These are phyloP conservation scores for Trematosphaeria pertusa DNA, from an alignment of 2,329 filamentous ascomycete genomes.

Conservation along the genomic window DNA sequence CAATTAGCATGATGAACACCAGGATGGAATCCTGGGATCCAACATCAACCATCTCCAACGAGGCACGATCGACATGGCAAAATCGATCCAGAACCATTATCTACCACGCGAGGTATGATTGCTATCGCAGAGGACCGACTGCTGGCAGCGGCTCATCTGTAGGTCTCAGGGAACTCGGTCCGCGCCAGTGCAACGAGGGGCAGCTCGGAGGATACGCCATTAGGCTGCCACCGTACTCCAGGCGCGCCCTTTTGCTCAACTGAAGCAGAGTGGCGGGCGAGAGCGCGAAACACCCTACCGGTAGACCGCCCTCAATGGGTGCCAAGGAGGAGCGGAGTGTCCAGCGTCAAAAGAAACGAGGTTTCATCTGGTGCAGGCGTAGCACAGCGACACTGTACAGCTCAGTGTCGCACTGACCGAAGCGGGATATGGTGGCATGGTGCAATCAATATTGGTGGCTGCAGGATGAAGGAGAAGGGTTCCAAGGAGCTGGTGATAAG, in stretches of 20 bases:
- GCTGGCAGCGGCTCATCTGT: not conserved
- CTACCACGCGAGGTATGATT: not conserved
- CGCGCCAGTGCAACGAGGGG: too few relatives aligned
- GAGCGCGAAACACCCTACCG: too few relatives aligned
- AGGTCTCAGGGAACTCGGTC: not conserved
- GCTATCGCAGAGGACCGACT: conserved; percentile 4
- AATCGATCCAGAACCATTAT: conserved; percentile 2
- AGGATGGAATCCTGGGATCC: not conserved
- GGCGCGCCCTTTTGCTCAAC: too few relatives aligned
- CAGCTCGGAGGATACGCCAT: too few relatives aligned
- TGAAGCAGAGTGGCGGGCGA: not conserved
- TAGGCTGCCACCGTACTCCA: too few relatives aligned
- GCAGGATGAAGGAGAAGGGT: conserved; percentile 7
- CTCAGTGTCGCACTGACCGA: conserved; percentile 3
- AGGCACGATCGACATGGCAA: conserved; percentile 1
- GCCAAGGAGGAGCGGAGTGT: not conserved
- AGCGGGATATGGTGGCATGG: conserved; percentile 3
- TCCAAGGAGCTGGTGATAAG: conserved; percentile 14
- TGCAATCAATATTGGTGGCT: conserved; percentile 26
- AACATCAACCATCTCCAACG: not conserved
- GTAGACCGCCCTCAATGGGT: not conserved
- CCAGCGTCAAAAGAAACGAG: not conserved
- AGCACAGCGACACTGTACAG: not conserved
- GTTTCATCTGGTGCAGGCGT: not conserved
- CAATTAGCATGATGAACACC: conserved; percentile 6